A percentile compares a stretch with the other conserved stretches of the same genome.
Evolutionary conservation across 1,284 basidiomycete genomes (phyloP).

Genomic region (Sutorius eximius): DNA sequence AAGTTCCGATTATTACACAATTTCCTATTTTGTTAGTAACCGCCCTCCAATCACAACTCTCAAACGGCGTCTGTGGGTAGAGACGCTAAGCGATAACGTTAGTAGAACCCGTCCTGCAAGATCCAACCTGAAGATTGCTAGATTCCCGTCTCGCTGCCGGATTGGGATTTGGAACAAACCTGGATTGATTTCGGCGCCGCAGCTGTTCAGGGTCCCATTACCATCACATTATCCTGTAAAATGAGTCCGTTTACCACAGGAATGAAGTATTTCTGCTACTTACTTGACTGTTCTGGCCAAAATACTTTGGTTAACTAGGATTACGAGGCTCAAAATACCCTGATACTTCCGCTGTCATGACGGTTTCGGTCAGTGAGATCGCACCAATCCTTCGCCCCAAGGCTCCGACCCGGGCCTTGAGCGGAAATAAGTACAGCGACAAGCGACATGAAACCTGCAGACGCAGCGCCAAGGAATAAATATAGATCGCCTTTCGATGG

Average conservation of each 20-base stretch:
- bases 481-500: constrained; percentile 6
- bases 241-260: not conserved
- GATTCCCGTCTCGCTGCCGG: not conserved
- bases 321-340: not conserved
- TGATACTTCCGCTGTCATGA: not conserved
- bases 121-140: not conserved
- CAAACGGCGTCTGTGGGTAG: not conserved
- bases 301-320: not conserved
- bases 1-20: not conserved
- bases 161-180: constrained; percentile 1
- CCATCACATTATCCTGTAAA: not conserved
- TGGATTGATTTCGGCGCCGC: constrained; percentile 2
- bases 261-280: not conserved
- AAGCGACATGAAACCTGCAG: constrained; percentile 6
- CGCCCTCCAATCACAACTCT: not conserved
- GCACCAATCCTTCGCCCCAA: too few relatives aligned
- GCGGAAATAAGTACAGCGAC: constrained; percentile 23
- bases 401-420: constrained; percentile 21
- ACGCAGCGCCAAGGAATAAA: constrained; percentile 6
- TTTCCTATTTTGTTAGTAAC: not conserved
- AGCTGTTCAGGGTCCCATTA: constrained; percentile 17
- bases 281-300: not conserved
- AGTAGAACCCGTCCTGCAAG: not conserved
- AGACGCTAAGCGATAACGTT: not conserved
- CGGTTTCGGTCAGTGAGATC: not conserved